Evolutionary conservation across 495 filamentous ascomycete genomes (phyloP), one percentile per base, ranked within the genome.

Genomic region (Penicillium desertorum): DNA sequence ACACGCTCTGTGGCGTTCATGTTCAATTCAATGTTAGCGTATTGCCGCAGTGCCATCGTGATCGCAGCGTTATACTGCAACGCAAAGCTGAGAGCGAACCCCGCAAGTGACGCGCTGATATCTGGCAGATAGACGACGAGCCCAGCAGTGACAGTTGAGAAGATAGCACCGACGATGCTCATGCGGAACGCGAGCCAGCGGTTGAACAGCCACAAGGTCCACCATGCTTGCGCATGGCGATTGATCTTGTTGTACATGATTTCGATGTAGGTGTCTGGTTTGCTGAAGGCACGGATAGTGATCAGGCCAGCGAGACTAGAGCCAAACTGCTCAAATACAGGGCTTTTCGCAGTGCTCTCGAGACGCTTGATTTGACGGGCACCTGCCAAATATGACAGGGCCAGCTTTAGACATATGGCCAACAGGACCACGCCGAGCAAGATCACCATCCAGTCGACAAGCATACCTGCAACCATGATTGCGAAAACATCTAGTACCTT

Each of bases 1-100:
- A 96, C 86, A 19, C 91, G 79, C 73, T 96, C 91, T 0, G 87
- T 85, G 19, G 89, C 83, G 57, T 94, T 96, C 89, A 96, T 93
- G 61, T 88, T 83, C 9, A 94, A 74, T 60, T 96, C 90, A 8
- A 83, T 66, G 48, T 77, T 77, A 0, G 83, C 74, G 55, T 83
- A 77, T 41, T 73, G 68, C n/a, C 79, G 73, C 4, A 86, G 69
- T 1, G 77, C 68, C 46, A 73, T 73, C 0, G 73, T 71, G 25
- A 84, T 70, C 0, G 79, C 76, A 14, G 58, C 67, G 49, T 81
- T 83, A 61, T 83, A 83, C 41, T 82, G 76, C 47, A 83, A 51
- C 0, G 81, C 78, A 62, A 85, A 85, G 46, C 73, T 76, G 30
- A 93, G 71, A 11, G 89, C 89, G 58, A 96, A 96, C 1, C 91